Evolutionary conservation across 2,329 filamentous ascomycete species (phyloP), one percentile per base, ranked within the genome.

Genomic region (Ramularia endophylla): DNA sequence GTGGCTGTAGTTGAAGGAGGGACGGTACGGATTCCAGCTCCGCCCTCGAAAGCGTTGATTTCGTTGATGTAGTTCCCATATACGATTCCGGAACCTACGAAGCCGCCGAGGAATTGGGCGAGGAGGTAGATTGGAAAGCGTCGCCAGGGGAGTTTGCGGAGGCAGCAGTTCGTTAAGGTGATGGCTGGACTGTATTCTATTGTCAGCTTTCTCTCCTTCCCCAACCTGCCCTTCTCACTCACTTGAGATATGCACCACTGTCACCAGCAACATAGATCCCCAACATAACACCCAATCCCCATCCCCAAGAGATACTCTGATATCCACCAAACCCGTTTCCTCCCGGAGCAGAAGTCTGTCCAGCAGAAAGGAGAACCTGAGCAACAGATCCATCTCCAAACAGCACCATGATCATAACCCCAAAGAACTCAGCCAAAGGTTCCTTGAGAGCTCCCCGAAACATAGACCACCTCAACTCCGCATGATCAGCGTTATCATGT

Each of bases 81-180:
- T 1, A 69, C 61, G 18, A 70, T 60, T 4, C 60, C 65, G 1
- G 68, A 62, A 12, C 73, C 83, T 2, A 69, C 65, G 65, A 86
- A 83, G 29, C 76, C 82, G 3, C 83, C 83, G 0, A 87, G 70
- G 4, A 81, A 53, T 56, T 87, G 83, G 0, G 81, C 77, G 2
- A 80, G 41, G 27, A 76, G 67, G 61, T 87, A 87, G n/a, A 81
- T 62, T 1, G 81, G 82, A 47, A 85, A 78, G 28, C 82, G 78
- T 32, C 76, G 72, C 78, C 81, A 85, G 5, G 83, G 80, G 19
- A 84, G 73, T 40, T 77, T 74, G 40, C 83, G 78, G 60, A 75
- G 83, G 35, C 87, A 62, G 56, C 82, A 85, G 62, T 80, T 83
- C 45, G 75, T 72, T 19, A 87, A 71, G 1, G 82, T 85, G 12